These are phyloP conservation scores for Ailanthus altissimus DNA, from an alignment of 345 rosid genomes.

Conservation along the genomic window DNA sequence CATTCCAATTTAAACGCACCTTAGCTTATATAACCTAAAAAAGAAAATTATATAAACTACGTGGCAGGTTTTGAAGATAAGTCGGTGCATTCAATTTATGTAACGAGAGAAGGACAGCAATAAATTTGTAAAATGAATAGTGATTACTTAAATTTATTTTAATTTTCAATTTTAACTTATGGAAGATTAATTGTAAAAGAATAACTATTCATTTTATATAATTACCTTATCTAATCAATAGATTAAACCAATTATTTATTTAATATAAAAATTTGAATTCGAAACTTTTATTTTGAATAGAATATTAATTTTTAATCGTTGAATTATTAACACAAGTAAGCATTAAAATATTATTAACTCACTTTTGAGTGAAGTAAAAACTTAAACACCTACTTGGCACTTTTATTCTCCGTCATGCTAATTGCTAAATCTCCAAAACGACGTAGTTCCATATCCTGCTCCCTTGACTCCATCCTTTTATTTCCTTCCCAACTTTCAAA, in stretches of 20 bases:
- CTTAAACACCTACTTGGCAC: neutral
- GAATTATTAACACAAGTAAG: too few species aligned
- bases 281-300: neutral
- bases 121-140: neutral
- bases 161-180: too few species aligned
- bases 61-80: neutral
- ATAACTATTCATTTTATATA: too few species aligned
- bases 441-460: neutral
- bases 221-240: too few species aligned
- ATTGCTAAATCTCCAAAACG: neutral
- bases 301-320: too few species aligned
- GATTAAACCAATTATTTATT: too few species aligned
- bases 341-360: neutral
- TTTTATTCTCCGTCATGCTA: neutral
- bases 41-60: neutral
- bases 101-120: neutral
- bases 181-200: too few species aligned
- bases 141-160: too few species aligned
- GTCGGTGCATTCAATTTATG: conserved; percentile 15
- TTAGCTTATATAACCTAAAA: too few species aligned
- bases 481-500: conserved; percentile 10
- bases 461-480: neutral
- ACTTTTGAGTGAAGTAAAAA: conserved; percentile 26
- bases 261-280: too few species aligned
- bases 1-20: too few species aligned